Evolutionary conservation across 2,329 filamentous ascomycete species (phyloP), one percentile per base, ranked within the genome.

Genomic region (Torrubiella hemipterigena): DNA sequence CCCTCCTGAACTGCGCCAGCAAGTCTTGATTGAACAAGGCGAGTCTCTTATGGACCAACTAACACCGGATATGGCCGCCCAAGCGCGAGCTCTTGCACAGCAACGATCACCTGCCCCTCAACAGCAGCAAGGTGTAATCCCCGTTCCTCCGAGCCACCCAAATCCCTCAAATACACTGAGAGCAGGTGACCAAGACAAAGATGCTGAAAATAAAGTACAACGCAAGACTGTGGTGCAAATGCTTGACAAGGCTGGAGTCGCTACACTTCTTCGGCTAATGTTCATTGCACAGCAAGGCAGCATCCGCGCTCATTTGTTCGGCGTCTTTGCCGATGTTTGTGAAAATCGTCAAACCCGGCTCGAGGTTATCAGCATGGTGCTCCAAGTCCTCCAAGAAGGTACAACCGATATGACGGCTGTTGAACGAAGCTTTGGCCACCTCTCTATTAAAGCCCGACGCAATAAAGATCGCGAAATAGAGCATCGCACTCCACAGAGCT

Each of bases 241-340:
- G 81, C 73, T 98, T 18, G 91, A 98, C 55, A 95, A 94, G 58
- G 73, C 87, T 28, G 91, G 93, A 17, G 79, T 98, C 42, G 91
- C 93, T 17, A 96, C 91, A n/a, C 64, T 98, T 20, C 68, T 98
- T 26, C 83, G 93, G n/a, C 70, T 98, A 8, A 95, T 98, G 89
- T 98, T 98, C 53, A 86, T 96, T 45, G 81, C 84, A 29, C 84
- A 95, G 42, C 83, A 89, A 41, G 84, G 83, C 15, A 91, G 83
- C 38, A 80, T 91, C 29, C 83, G 86, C 42, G 75, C 70, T 38
- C 82, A 85, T 37, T 67, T 98, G 32, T 89, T 91, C 50, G 78
- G 80, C 33, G 83, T 98, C 32, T 77, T 98, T 31, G 76, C 84
- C 39, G 85, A 94, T 42, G 79, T 96, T 17, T 96, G 86, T 49